Evolutionary conservation across 768 basidiomycete species (phyloP).

Genomic region (Boletus tylopilopsis): DNA sequence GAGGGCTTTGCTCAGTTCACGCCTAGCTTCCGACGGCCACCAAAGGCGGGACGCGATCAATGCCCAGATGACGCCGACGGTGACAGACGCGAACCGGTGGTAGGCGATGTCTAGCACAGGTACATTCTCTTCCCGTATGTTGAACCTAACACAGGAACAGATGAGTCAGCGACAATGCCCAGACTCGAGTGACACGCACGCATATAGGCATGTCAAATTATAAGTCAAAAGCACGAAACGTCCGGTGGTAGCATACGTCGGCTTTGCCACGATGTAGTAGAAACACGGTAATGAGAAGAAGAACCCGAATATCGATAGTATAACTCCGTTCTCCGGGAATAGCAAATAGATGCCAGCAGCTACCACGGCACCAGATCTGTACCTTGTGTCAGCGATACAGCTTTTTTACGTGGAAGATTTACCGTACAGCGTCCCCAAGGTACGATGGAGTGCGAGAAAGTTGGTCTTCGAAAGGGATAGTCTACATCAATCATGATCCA

Average conservation of each 20-base stretch:
- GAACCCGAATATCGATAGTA: constrained; percentile 82
- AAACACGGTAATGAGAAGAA: constrained; percentile 93
- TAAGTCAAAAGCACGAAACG: constrained; percentile 85
- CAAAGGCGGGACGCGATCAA: constrained; percentile 82
- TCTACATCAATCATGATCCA: constrained; percentile 9
- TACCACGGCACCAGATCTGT: constrained; percentile 72
- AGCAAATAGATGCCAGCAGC: constrained; percentile 70
- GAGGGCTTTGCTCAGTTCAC: constrained; percentile 79
- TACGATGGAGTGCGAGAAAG: constrained; percentile 75
- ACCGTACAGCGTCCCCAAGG: constrained; percentile 79
- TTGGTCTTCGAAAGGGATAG: constrained; percentile 60
- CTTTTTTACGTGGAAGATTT: not conserved
- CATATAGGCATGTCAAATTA: constrained; percentile 78
- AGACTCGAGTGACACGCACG: constrained; percentile 36
- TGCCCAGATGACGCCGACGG: constrained; percentile 85
- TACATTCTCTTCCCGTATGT: constrained; percentile 60
- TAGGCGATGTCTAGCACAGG: constrained; percentile 68
- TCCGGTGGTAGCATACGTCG: constrained; percentile 69
- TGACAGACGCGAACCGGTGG: constrained; percentile 78
- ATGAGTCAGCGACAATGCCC: not conserved
- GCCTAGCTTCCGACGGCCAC: constrained; percentile 94
- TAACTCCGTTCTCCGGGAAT: constrained; percentile 70
- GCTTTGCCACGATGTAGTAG: constrained; percentile 79
- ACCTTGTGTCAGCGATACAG: constrained; percentile 6
- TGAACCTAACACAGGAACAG: constrained; percentile 58